These are phyloP conservation scores for Rhodotorula sp. DNA, from an alignment of 1,284 basidiomycete species.

Conservation along the genomic window DNA sequence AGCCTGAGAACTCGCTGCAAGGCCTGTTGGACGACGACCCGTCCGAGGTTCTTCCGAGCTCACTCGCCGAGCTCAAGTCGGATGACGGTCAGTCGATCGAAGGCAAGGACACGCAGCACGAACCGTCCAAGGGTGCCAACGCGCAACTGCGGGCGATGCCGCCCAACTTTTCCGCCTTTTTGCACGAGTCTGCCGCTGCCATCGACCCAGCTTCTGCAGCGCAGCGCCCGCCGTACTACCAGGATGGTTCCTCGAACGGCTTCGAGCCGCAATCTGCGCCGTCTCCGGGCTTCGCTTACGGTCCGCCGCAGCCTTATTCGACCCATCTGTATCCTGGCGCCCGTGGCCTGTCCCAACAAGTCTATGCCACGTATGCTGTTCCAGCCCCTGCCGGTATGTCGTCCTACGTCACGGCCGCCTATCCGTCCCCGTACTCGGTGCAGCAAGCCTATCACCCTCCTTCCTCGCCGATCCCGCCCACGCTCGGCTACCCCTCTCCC, in stretches of 20 bases:
- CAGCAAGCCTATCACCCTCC: conserved; percentile 3
- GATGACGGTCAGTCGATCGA: conserved; percentile 36
- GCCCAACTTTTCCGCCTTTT: conserved; percentile 37
- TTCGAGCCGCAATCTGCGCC: conserved; percentile 18
- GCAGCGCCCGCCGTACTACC: background rate
- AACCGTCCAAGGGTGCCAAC: conserved; percentile 19
- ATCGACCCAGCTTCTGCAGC: conserved; percentile 13
- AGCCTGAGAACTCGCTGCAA: conserved; percentile 37
- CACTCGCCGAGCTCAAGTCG: conserved; percentile 39
- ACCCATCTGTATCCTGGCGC: conserved; percentile 8
- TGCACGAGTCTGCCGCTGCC: conserved; percentile 29
- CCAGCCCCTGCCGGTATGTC: conserved; percentile 5
- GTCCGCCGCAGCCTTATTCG: conserved; percentile 18
- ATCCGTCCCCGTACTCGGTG: conserved; percentile 6
- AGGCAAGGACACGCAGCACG: conserved; percentile 11
- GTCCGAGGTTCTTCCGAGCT: conserved; percentile 34
- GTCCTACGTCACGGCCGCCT: conserved; percentile 11
- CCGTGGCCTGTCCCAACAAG: background rate
- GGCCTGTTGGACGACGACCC: conserved; percentile 37
- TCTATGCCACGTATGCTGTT: conserved; percentile 19
- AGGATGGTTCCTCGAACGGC: conserved; percentile 1
- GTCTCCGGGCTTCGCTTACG: conserved; percentile 28
- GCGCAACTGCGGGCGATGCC: conserved; percentile 33
- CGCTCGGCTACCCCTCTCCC: conserved; percentile 13
- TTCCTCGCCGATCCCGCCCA: conserved; percentile 13